These are phyloP conservation scores for Trichophyton equinum DNA, from an alignment of 2,329 filamentous ascomycete species.

Conservation along the genomic window DNA sequence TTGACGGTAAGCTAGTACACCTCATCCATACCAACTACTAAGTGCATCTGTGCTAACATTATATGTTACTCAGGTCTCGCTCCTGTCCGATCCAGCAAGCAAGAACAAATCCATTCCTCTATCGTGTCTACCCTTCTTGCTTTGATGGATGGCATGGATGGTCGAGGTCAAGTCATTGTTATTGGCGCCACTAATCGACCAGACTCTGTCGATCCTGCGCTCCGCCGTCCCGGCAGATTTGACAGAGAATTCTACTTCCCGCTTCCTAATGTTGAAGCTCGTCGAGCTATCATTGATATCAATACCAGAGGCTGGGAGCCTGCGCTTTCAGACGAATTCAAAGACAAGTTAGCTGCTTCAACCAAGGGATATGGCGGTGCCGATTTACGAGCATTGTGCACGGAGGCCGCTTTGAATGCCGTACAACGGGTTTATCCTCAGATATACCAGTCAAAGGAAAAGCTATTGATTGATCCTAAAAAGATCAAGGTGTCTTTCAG, in stretches of 20 bases:
- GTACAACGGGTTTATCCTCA: slow-evolving; percentile 94
- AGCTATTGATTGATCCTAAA: slow-evolving; percentile 73
- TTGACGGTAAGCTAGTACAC: slow-evolving; percentile 53
- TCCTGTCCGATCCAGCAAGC: slow-evolving; percentile 90
- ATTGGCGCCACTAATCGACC: slow-evolving; percentile 98
- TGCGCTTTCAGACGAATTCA: slow-evolving; percentile 61
- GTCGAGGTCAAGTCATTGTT: slow-evolving; percentile 93
- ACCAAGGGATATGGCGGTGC: slow-evolving; percentile 97
- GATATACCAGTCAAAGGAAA: slow-evolving; percentile 82
- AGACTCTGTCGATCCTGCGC: slow-evolving; percentile 95
- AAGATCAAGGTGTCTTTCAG: slow-evolving; percentile 80
- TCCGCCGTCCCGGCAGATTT: slow-evolving; percentile 93
- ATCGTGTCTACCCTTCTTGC: slow-evolving; percentile 92
- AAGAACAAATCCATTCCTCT: slow-evolving; percentile 96
- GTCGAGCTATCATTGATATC: slow-evolving; percentile 82
- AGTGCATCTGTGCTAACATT: slow-evolving; percentile 1
- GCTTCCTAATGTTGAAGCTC: slow-evolving; percentile 65
- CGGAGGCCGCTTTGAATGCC: slow-evolving; percentile 87
- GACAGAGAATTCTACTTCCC: slow-evolving; percentile 98
- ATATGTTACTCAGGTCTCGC: slow-evolving; percentile 45
- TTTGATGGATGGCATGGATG: slow-evolving; percentile 96
- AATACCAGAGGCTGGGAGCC: slow-evolving; percentile 89
- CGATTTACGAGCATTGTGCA: slow-evolving; percentile 84
- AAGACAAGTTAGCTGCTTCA: slow-evolving; percentile 64
- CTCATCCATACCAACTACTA: neutral